Percentiles rank a stretch among this genome's conserved stretches.
phyloP scores from a whole-genome alignment of 345 rosid genomes.

The Camelina neglecta region DNA sequence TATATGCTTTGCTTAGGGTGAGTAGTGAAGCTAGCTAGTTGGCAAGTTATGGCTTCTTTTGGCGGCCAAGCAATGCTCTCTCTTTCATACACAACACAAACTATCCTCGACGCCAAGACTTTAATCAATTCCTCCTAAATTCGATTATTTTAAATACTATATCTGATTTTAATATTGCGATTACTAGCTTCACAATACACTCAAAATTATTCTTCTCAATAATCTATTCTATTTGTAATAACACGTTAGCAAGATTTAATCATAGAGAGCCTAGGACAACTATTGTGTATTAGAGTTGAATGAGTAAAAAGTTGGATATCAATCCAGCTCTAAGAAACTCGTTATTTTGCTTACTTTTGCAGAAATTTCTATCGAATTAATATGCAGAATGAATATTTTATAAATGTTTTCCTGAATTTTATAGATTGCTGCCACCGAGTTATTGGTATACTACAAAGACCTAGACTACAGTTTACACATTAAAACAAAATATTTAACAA shows the following conservation, averaged over 20 bases:
- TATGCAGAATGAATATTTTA: background rate
- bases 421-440: constrained; percentile 16
- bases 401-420: constrained; percentile 1
- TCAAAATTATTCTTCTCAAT: constrained; percentile 29
- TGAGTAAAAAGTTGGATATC: constrained; percentile 30
- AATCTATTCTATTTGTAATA: constrained; percentile 13
- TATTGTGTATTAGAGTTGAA: constrained; percentile 27
- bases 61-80: constrained; percentile 47
- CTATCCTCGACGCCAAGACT: constrained; percentile 42
- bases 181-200: constrained; percentile 42
- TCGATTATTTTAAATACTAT: constrained; percentile 6
- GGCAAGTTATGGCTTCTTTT: constrained; percentile 46
- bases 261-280: constrained; percentile 37
- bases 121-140: constrained; percentile 2
- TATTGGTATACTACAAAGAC: constrained; percentile 7
- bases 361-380: background rate
- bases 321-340: constrained; percentile 4
- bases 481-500: constrained; percentile 19
- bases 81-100: constrained; percentile 2
- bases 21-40: constrained; percentile 51
- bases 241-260: constrained; percentile 39
- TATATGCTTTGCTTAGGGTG: constrained; percentile 48
- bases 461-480: background rate
- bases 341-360: constrained; percentile 3
- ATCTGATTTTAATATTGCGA: background rate